Conservation (phyloP, 1,139 yeast species). For the Taphrina flavorubra region DNA sequence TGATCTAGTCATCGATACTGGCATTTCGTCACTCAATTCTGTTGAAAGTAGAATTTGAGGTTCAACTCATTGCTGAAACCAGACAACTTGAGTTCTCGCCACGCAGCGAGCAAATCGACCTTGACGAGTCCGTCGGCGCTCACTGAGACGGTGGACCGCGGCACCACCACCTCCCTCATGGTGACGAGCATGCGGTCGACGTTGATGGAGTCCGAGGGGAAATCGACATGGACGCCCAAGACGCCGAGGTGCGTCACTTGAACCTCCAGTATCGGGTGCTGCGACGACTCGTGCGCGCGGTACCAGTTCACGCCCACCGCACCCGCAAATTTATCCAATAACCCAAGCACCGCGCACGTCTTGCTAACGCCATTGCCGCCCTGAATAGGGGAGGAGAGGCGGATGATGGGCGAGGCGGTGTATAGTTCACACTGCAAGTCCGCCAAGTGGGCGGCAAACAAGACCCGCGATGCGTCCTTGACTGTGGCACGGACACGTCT, state of each 20-base stretch:
- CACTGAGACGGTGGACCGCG: neutral
- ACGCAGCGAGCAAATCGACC: conserved; percentile 15
- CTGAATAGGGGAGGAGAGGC: neutral
- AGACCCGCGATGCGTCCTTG: neutral
- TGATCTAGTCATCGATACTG: too few species aligned
- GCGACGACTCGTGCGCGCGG: conserved; percentile 6
- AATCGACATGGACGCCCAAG: conserved; percentile 19
- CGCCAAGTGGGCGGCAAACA: neutral
- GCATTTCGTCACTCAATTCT: neutral
- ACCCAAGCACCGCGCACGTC: conserved; percentile 18
- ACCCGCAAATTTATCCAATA: conserved; percentile 22
- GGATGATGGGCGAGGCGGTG: conserved; percentile 15
- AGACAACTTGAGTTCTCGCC: conserved; percentile 6
- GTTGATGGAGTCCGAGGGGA: neutral
- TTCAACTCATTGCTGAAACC: conserved; percentile 24
- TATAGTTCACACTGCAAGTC: conserved; percentile 7
- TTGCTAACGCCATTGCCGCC: neutral
- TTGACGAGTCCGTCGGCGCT: neutral
- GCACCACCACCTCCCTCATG: conserved; percentile 24
- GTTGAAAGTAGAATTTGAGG: conserved; percentile 18
- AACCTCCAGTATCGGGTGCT: conserved; percentile 20
- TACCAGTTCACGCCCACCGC: conserved; percentile 18
- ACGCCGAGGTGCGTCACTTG: conserved; percentile 22
- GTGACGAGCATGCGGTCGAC: conserved; percentile 18
- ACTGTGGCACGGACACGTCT: neutral